Percentiles rank a stretch among this genome's conserved stretches.
Conservation (phyloP, 2,329 filamentous ascomycete genomes). For the Pyricularia grisea region DNA sequence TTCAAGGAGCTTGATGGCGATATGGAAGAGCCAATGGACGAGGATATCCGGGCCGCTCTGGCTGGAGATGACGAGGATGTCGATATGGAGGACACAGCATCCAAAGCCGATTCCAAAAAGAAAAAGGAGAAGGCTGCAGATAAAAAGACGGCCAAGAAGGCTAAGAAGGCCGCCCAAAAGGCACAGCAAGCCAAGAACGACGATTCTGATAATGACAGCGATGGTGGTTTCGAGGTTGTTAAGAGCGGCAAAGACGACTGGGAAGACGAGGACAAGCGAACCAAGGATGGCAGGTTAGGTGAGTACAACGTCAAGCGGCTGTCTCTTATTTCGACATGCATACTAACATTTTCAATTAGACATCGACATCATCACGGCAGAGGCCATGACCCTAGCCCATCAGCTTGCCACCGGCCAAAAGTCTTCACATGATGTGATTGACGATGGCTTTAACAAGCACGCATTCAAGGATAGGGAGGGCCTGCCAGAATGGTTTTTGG, state of each 20-base stretch:
- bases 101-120: slow-evolving; percentile 26
- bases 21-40: slow-evolving; percentile 39
- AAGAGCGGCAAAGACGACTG: slow-evolving; percentile 42
- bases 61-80: slow-evolving; percentile 19
- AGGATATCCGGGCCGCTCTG: slow-evolving; percentile 8
- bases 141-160: slow-evolving; percentile 16
- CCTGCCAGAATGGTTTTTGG: slow-evolving; percentile 94
- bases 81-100: slow-evolving; percentile 26
- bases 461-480: slow-evolving; percentile 86
- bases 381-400: slow-evolving; percentile 96
- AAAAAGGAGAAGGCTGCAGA: slow-evolving; percentile 4
- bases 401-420: slow-evolving; percentile 80
- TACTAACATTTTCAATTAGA: slow-evolving; percentile 38
- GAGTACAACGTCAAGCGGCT: slow-evolving; percentile 16
- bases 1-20: slow-evolving; percentile 74
- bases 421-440: slow-evolving; percentile 68
- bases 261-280: slow-evolving; percentile 56
- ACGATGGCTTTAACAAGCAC: slow-evolving; percentile 90
- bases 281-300: slow-evolving; percentile 54
- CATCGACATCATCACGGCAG: slow-evolving; percentile 98
- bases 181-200: not conserved
- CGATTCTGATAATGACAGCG: slow-evolving; percentile 20
- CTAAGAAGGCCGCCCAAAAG: slow-evolving; percentile 17
- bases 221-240: slow-evolving; percentile 49
- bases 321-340: slow-evolving; percentile 4